A percentile compares a stretch with the other conserved stretches of the same genome.
Conservation (phyloP, 176 grass and related monocot genomes). For the Musa beccarii region DNA sequence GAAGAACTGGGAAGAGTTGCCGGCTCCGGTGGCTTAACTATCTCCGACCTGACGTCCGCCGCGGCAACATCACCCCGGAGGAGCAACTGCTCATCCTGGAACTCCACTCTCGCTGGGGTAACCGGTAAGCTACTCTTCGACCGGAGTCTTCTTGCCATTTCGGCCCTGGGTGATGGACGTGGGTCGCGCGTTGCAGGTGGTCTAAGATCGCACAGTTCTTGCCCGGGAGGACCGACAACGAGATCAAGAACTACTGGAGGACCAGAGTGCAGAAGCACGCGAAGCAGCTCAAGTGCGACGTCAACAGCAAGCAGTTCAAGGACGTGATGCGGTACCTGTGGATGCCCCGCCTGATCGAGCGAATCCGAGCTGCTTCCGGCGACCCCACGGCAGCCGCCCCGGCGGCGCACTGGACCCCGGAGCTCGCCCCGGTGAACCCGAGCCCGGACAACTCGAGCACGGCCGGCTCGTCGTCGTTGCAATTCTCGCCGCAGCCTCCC, state of each 20-base stretch:
- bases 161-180: no score
- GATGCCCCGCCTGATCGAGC: constrained; percentile 92
- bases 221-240: constrained; percentile 88
- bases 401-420: neutral
- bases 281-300: constrained; percentile 96
- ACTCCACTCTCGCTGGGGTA: constrained; percentile 9
- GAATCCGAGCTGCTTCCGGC: constrained; percentile 34
- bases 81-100: constrained; percentile 1
- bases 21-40: constrained; percentile 9
- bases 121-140: neutral
- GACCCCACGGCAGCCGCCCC: constrained; percentile 3
- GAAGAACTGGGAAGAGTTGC: constrained; percentile 7
- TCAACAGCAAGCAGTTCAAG: constrained; percentile 97
- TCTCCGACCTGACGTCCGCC: constrained; percentile 1
- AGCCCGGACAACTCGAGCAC: constrained; percentile 45
- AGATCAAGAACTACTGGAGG: constrained; percentile 99
- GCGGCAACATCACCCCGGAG: constrained; percentile 3
- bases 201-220: constrained; percentile 96
- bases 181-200: constrained; percentile 30
- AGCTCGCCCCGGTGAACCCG: constrained; percentile 29
- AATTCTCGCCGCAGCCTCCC: constrained; percentile 16
- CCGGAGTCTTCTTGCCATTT: no score
- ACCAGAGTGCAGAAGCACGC: constrained; percentile 96
- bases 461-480: constrained; percentile 49
- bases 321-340: constrained; percentile 94